Base-by-base conservation (phyloP, 2,329 filamentous ascomycete genomes). In the Fusarium fracticaudum region DNA sequence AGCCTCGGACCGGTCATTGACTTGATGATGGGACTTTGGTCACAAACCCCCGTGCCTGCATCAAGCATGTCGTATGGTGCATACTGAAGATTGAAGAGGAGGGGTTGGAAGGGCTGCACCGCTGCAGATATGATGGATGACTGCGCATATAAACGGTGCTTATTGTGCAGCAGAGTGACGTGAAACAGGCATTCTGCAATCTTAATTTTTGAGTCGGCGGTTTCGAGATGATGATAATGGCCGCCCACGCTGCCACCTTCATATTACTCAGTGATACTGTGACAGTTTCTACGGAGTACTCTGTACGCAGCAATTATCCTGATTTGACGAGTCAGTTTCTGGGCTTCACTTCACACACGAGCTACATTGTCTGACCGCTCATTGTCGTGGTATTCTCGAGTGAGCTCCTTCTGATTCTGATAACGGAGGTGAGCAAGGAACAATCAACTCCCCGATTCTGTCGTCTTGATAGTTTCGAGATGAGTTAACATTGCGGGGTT, bases 401-500 rank as follows among this genome's bases (percentile, higher is more conserved):
- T 22, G n/a, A 45, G 37, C 26, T 40, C 43, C 33, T 57, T 17
- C 40, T 51, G 33, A 17, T 31, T 20, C 38, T 44, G 31, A 38
- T 38, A 51, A 40, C 15, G 38, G 59, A 38, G 45, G 26, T 29
- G 58, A 48, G 29, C 17, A 26, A 41, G 58, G 18, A 41, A 59
- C 35, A 33, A 48, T 47, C 35, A 29, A 33, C 45, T 68, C 31
- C 45, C 51, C 50, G 53, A 43, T 57, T 22, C 24, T 45, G 45
- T 47, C 40, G 55, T 17, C 41, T 38, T 41, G n/a, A 47, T 43
- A 29, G 53, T 41, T 64, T 61, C 53, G 33, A 60, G 41, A 55
- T 72, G 24, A 60, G 53, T 67, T 65, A 44, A 59, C 64, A 63
- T 69, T 77, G 75, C 69, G 75, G 75, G 75, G 75, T 75, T 57